Percentiles rank a stretch among this genome's conserved stretches.
These are phyloP conservation scores for Suillus bovinus DNA, from an alignment of 768 basidiomycete genomes.

Conservation along the genomic window DNA sequence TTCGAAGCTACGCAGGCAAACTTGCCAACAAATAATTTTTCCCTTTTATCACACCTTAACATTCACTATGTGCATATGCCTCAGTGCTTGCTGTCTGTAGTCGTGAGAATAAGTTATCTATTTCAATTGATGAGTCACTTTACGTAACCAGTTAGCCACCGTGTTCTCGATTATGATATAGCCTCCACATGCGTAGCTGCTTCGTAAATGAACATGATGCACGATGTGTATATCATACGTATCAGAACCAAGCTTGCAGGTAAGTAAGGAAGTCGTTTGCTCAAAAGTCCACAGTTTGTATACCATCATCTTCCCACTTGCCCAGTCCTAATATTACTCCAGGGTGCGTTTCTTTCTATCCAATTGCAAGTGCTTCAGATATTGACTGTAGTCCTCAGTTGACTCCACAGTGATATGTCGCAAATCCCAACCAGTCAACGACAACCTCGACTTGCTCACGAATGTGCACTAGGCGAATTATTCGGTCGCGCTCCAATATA, in stretches of 20 bases:
- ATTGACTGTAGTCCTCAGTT: not conserved
- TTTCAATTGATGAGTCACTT: too few relatives aligned
- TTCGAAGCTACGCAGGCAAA: not conserved
- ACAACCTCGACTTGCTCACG: not conserved
- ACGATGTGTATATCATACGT: not conserved
- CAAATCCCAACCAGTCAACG: not conserved
- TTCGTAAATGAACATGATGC: too few relatives aligned
- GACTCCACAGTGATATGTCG: not conserved
- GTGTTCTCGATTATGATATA: too few relatives aligned
- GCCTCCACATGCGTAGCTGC: too few relatives aligned
- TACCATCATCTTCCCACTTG: not conserved
- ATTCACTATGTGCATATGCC: too few relatives aligned
- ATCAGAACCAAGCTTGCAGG: too few relatives aligned
- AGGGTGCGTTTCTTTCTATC: not conserved
- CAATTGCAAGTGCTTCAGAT: not conserved
- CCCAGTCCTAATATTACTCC: not conserved
- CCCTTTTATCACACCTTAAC: too few relatives aligned
- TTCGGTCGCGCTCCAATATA: constrained; percentile 13
- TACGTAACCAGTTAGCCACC: too few relatives aligned
- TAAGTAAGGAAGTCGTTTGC: too few relatives aligned
- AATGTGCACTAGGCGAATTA: constrained; percentile 1
- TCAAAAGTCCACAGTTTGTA: not conserved
- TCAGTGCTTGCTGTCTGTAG: too few relatives aligned
- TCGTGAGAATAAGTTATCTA: too few relatives aligned
- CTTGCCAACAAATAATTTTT: too few relatives aligned